These are phyloP conservation scores for Suillus fuscotomentosus DNA, from an alignment of 768 basidiomycete species.

Conservation along the genomic window DNA sequence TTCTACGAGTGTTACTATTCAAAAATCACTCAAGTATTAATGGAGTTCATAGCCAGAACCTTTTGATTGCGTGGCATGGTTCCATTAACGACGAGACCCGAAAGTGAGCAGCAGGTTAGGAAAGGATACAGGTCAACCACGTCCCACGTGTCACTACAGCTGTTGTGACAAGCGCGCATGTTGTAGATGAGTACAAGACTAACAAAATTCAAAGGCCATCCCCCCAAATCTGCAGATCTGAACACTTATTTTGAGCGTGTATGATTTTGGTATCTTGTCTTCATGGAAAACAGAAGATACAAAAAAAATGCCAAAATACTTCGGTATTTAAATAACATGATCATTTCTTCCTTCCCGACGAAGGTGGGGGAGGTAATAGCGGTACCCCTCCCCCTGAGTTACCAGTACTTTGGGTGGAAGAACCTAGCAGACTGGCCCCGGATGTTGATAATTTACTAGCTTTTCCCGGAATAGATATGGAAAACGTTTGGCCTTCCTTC, in stretches of 20 bases:
- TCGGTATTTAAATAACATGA: constrained; percentile 15
- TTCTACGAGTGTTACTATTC: background rate
- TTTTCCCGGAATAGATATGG: constrained; percentile 87
- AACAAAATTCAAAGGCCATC: background rate
- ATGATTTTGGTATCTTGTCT: background rate
- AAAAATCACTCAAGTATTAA: background rate
- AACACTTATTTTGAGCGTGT: background rate
- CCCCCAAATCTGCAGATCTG: background rate
- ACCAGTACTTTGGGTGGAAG: constrained; percentile 24
- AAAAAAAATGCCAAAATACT: background rate
- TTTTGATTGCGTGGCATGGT: background rate
- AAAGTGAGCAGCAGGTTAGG: background rate
- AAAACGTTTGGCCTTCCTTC: constrained; percentile 94
- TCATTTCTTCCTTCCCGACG: constrained; percentile 49
- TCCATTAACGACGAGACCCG: background rate
- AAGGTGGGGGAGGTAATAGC: constrained; percentile 83
- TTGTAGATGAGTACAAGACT: background rate
- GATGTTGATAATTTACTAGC: constrained; percentile 35
- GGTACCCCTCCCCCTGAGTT: constrained; percentile 49
- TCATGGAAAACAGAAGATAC: background rate
- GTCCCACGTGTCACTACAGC: background rate
- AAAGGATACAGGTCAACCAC: background rate
- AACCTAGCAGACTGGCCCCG: constrained; percentile 39
- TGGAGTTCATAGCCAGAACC: background rate
- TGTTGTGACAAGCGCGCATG: background rate